These are phyloP conservation scores for Puccinia coronata DNA, from an alignment of 1,284 basidiomycete species.

Conservation along the genomic window DNA sequence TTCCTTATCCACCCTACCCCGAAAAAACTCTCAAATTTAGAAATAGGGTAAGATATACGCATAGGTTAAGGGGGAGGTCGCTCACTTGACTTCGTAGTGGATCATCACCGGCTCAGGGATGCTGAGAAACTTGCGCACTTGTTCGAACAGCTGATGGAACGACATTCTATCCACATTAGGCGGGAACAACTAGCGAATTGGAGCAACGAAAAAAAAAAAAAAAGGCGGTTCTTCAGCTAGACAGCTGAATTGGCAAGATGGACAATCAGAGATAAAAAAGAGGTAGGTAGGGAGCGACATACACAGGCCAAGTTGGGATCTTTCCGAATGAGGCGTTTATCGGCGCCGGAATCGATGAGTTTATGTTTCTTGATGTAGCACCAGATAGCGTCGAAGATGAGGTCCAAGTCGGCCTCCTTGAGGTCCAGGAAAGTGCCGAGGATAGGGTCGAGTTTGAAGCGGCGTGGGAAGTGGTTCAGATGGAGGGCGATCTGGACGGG, in stretches of 20 bases:
- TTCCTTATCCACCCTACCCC: conserved; percentile 39
- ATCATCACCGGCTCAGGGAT: conserved; percentile 35
- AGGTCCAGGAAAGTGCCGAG: conserved; percentile 38
- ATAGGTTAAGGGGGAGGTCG: neutral
- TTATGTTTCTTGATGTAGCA: conserved; percentile 43
- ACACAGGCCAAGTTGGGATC: conserved; percentile 42
- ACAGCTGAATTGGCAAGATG: neutral
- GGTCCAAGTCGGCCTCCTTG: conserved; percentile 23
- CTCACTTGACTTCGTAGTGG: conserved; percentile 32
- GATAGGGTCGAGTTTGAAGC: conserved; percentile 29
- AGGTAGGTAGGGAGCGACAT: neutral
- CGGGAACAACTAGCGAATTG: conserved; percentile 32
- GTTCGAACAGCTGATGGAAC: conserved; percentile 39
- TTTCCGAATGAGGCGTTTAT: conserved; percentile 42
- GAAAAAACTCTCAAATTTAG: neutral
- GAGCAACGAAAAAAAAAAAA: no score
- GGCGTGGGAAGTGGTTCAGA: conserved; percentile 41
- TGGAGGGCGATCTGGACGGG: conserved; percentile 34
- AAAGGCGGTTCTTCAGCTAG: no score
- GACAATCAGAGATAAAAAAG: neutral
- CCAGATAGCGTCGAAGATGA: conserved; percentile 38
- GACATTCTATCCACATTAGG: conserved; percentile 18
- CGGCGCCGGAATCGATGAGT: conserved; percentile 29
- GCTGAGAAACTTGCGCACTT: conserved; percentile 20
- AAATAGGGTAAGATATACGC: neutral